Percentiles rank a stretch among this genome's conserved stretches.
These are phyloP conservation scores for Xylaria hypoxylon DNA, from an alignment of 2,329 filamentous ascomycete genomes.

Conservation along the genomic window DNA sequence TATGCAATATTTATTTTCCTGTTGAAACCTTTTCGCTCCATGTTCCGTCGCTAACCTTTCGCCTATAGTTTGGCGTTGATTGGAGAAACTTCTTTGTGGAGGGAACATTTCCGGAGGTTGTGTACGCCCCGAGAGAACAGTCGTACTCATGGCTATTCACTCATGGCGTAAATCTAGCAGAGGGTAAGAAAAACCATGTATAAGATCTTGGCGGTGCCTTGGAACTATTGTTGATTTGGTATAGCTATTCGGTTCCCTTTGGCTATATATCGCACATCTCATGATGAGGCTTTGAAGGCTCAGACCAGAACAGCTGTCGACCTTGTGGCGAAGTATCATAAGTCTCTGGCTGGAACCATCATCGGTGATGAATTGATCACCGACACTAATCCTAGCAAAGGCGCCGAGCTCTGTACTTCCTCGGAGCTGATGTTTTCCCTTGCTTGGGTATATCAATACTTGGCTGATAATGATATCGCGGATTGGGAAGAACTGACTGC, in stretches of 20 bases:
- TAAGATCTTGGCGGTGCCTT: neutral
- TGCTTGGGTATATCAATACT: conserved; percentile 47
- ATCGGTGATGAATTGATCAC: conserved; percentile 57
- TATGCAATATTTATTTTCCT: conserved; percentile 46
- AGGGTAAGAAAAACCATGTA: conserved; percentile 49
- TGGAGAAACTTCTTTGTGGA: conserved; percentile 53
- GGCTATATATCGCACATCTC: conserved; percentile 56
- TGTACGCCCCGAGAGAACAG: conserved; percentile 45
- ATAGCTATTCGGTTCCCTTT: conserved; percentile 56
- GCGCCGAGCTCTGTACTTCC: conserved; percentile 50
- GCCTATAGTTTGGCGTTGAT: conserved; percentile 47
- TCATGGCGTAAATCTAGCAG: conserved; percentile 59
- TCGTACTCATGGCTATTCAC: conserved; percentile 52
- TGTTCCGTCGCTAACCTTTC: conserved; percentile 1
- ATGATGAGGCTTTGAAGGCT: conserved; percentile 52
- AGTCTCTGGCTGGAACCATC: conserved; percentile 56
- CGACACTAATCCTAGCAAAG: conserved; percentile 54
- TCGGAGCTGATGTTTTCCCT: conserved; percentile 50
- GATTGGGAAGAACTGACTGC: conserved; percentile 62
- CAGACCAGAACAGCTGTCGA: conserved; percentile 54
- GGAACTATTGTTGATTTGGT: neutral
- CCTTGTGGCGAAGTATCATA: conserved; percentile 55
- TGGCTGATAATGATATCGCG: conserved; percentile 53
- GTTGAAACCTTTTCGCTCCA: neutral
- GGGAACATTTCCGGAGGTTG: conserved; percentile 48